phyloP scores from a whole-genome alignment of 495 filamentous ascomycete species.

The Penicillium parvum region DNA sequence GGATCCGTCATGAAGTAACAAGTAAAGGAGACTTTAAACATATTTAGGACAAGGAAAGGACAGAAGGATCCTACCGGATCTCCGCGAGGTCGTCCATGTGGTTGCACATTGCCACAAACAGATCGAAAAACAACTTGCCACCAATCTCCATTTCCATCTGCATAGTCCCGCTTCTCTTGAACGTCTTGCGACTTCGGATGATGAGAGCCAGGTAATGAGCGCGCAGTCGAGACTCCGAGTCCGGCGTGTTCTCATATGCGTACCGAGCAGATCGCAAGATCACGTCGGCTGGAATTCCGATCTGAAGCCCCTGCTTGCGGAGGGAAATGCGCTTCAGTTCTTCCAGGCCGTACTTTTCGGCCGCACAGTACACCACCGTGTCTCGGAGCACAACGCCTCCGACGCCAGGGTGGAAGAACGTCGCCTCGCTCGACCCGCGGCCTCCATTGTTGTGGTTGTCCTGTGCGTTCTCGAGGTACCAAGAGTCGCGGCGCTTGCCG shows the following conservation, averaged over 20 bases:
- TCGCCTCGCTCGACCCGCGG: constrained; percentile 65
- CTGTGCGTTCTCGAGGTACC: constrained; percentile 65
- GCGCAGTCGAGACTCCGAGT: constrained; percentile 82
- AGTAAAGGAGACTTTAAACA: constrained; percentile 5
- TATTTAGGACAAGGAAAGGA: background rate
- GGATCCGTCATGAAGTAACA: background rate
- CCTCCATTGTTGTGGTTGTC: constrained; percentile 47
- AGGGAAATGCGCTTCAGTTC: constrained; percentile 84
- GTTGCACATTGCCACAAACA: constrained; percentile 97
- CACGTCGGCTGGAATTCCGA: constrained; percentile 76
- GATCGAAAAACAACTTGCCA: constrained; percentile 89
- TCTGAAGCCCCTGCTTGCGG: constrained; percentile 87
- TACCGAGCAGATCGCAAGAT: constrained; percentile 88
- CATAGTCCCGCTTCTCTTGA: constrained; percentile 95
- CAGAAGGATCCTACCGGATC: constrained; percentile 29
- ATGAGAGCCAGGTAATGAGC: constrained; percentile 93
- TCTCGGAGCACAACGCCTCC: constrained; percentile 74
- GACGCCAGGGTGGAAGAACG: constrained; percentile 64
- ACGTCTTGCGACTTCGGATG: constrained; percentile 87
- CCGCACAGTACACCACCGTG: constrained; percentile 87
- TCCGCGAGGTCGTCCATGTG: constrained; percentile 88
- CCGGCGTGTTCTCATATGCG: constrained; percentile 89
- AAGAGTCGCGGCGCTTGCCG: constrained; percentile 47
- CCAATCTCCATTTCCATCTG: constrained; percentile 95
- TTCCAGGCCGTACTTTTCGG: constrained; percentile 78